phyloP scores from a whole-genome alignment of 306 rosid genomes.

The Cercis canadensis region DNA sequence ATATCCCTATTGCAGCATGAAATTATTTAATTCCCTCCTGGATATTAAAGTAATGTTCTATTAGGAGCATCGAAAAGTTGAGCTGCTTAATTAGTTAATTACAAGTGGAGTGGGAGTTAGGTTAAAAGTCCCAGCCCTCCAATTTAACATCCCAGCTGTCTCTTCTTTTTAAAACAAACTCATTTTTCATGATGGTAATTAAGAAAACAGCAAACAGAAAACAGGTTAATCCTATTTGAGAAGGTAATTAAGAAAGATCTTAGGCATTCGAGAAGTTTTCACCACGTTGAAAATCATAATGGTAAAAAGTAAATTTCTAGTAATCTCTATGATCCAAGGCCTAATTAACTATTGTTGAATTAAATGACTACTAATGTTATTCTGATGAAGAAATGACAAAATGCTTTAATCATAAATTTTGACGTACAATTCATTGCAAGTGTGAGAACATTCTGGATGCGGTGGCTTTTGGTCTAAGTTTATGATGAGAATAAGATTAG shows the following conservation, averaged over 20 bases:
- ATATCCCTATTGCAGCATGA: neutral
- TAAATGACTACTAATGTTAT: neutral
- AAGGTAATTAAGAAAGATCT: neutral
- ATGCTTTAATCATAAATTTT: slow-evolving; percentile 28
- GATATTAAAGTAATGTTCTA: slow-evolving; percentile 24
- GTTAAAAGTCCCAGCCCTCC: slow-evolving; percentile 19
- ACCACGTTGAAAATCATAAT: slow-evolving; percentile 11
- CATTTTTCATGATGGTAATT: neutral
- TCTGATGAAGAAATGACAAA: neutral
- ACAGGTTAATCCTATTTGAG: no score
- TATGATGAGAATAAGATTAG: neutral
- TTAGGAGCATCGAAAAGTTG: neutral
- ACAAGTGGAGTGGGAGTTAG: slow-evolving; percentile 41
- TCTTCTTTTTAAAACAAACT: neutral
- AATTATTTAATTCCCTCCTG: slow-evolving; percentile 11
- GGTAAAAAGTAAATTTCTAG: neutral
- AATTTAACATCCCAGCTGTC: slow-evolving; percentile 1
- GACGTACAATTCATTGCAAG: neutral
- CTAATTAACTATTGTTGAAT: neutral
- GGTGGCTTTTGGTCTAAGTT: neutral
- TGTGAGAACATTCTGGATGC: slow-evolving; percentile 27
- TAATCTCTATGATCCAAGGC: neutral
- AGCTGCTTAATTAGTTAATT: slow-evolving; percentile 27
- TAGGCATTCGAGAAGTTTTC: neutral
- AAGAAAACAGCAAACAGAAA: no score